phyloP scores from a whole-genome alignment of 306 rosid genomes.

The Malus sieversii region DNA sequence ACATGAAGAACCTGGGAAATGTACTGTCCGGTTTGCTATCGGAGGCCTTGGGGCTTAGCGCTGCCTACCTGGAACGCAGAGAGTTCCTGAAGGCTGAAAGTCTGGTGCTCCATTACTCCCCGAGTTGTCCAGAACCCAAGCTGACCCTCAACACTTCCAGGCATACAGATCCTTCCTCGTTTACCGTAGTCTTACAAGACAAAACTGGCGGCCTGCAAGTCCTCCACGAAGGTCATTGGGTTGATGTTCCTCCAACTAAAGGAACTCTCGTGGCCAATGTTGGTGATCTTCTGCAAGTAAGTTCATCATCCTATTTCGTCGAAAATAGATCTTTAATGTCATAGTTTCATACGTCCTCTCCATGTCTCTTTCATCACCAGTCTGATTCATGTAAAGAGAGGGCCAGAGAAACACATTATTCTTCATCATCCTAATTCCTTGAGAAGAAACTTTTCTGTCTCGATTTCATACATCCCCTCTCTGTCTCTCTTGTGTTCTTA shows the following conservation, averaged over 20 bases:
- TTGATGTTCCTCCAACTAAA: constrained; percentile 42
- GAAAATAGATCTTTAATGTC: no score
- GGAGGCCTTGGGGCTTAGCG: constrained; percentile 54
- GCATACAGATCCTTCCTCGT: constrained; percentile 69
- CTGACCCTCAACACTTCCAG: constrained; percentile 54
- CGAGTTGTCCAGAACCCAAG: constrained; percentile 72
- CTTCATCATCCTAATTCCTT: neutral
- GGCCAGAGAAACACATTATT: no score
- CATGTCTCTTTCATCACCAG: no score
- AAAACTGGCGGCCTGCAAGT: constrained; percentile 70
- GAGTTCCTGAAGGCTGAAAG: constrained; percentile 60
- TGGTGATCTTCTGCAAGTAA: constrained; percentile 76
- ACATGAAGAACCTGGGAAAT: constrained; percentile 35
- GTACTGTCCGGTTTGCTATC: constrained; percentile 45
- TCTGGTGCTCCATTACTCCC: constrained; percentile 68
- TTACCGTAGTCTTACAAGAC: constrained; percentile 72
- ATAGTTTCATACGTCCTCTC: no score
- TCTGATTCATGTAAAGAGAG: no score
- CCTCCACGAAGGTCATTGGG: constrained; percentile 56
- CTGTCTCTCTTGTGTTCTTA: no score
- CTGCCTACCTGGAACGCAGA: constrained; percentile 36
- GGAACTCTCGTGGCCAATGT: constrained; percentile 63
- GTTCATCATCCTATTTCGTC: neutral
- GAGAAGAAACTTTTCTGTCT: neutral
- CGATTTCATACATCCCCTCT: neutral